Base-by-base conservation (phyloP, 768 basidiomycete species). In the Lentinula raphanica region DNA sequence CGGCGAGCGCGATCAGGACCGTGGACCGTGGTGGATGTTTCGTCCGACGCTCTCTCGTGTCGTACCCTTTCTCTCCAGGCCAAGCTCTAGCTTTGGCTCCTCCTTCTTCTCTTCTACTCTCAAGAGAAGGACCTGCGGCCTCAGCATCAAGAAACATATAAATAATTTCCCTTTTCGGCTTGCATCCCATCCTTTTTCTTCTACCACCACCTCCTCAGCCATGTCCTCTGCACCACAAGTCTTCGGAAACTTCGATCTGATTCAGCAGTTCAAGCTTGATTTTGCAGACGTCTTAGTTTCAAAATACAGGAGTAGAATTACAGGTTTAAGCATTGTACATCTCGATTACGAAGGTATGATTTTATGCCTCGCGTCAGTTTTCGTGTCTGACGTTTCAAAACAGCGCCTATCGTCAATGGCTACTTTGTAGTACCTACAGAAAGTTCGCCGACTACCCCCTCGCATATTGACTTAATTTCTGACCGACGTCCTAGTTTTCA, bases 401-500 rank as follows among this genome's bases (percentile, higher is more conserved):
- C 64, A 94, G 90, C 90, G 39, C 92, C 92, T 15, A 82, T 94
- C 61, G 88, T 96, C 1, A 91, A 94, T 63, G 94, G 93, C 2
- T 94, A 93, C 68, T 94, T 96, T 67, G 88, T 89, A 32, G 85
- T 96, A 36, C 83, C 82, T 19, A 96, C 94, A 17, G 94, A 97
- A 76, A 96, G 93, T 92, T 66, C 53, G 84, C 66, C 23, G 32
- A 69, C 50, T 40, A 40, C 17, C 15, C 35, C 35, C 15, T 48
- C 32, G 8, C 57, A 28, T 32, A 29, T 48, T 3, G 48, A 9
- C 19, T 19, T 28, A 29, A 21, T 8, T 28, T 21, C 25, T 32
- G 45, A 55, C 51, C 56, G 50, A 42, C 17, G 45, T 19, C 6
- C 23, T 57, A 95, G 94, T 95, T 68, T 96, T 97, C 72, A 80